phyloP scores from a whole-genome alignment of 2,329 filamentous ascomycete genomes.

The Paecilomyces dactylethromorphus region DNA sequence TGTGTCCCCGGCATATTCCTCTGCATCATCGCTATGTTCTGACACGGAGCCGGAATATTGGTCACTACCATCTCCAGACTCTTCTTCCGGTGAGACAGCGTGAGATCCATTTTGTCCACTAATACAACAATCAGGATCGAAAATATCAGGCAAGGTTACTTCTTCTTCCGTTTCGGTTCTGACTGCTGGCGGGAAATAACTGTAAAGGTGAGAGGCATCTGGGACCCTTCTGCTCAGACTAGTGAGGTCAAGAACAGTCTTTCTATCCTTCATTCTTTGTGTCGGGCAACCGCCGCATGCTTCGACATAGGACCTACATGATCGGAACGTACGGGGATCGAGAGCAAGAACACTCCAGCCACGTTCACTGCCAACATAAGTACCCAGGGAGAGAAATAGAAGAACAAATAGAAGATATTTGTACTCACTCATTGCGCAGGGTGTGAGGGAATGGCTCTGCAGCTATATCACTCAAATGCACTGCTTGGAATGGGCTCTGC shows the following conservation, averaged over 20 bases:
- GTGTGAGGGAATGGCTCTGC: constrained; percentile 18
- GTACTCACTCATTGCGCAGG: constrained; percentile 16
- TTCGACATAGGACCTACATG: constrained; percentile 24
- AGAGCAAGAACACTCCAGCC: constrained; percentile 44
- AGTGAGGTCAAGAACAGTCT: constrained; percentile 23
- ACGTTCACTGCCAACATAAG: constrained; percentile 15
- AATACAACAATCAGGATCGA: constrained; percentile 18
- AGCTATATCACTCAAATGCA: constrained; percentile 23
- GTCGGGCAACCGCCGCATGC: constrained; percentile 34
- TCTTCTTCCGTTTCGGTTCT: constrained; percentile 13
- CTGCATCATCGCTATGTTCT: constrained; percentile 9
- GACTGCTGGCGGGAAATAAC: constrained; percentile 16
- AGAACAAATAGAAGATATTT: background rate
- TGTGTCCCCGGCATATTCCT: constrained; percentile 1
- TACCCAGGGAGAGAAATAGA: constrained; percentile 2
- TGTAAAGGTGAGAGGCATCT: constrained; percentile 22
- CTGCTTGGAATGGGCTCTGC: constrained; percentile 18
- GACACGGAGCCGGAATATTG: constrained; percentile 4
- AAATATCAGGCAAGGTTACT: constrained; percentile 19
- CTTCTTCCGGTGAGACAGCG: background rate
- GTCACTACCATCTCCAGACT: background rate
- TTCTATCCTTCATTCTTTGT: constrained; percentile 9
- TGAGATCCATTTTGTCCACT: background rate
- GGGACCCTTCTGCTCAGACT: constrained; percentile 17
- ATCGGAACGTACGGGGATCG: constrained; percentile 37